A percentile compares a stretch with the other conserved stretches of the same genome.
These are phyloP conservation scores for Pterocarpus santalinus DNA, from an alignment of 306 rosid genomes.

Conservation along the genomic window DNA sequence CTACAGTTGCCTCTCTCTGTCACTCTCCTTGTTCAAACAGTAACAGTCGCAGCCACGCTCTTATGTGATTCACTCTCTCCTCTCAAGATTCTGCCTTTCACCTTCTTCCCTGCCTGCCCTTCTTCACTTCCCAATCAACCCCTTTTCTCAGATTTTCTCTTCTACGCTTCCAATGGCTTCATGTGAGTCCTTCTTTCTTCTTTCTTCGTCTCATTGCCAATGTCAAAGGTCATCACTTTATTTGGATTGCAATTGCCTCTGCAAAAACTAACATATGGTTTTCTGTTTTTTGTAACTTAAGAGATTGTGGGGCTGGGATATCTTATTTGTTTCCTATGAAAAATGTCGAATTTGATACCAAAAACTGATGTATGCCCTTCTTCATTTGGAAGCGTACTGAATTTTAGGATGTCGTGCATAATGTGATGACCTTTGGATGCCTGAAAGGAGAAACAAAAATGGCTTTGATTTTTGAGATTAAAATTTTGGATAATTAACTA, in stretches of 20 bases:
- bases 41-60: not conserved
- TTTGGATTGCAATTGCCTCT: constrained; percentile 3
- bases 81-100: too few species aligned
- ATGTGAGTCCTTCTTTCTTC: constrained; percentile 59
- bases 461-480: not conserved
- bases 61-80: not conserved
- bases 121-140: constrained; percentile 1
- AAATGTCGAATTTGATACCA: constrained; percentile 18
- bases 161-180: constrained; percentile 65
- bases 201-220: not conserved
- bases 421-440: constrained; percentile 5
- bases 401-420: not conserved
- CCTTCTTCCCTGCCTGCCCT: not conserved
- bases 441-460: not conserved
- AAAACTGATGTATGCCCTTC: not conserved
- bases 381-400: constrained; percentile 1
- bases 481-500: not conserved
- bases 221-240: constrained; percentile 15
- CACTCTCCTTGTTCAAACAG: not conserved
- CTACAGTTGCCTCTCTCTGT: not conserved
- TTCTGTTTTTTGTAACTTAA: constrained; percentile 6
- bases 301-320: constrained; percentile 19
- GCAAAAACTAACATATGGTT: not conserved
- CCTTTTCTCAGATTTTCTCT: constrained; percentile 32
- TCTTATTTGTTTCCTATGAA: constrained; percentile 16